Base-by-base conservation (phyloP, 768 basidiomycete species). In the Phylloporus rhodoxanthus region DNA sequence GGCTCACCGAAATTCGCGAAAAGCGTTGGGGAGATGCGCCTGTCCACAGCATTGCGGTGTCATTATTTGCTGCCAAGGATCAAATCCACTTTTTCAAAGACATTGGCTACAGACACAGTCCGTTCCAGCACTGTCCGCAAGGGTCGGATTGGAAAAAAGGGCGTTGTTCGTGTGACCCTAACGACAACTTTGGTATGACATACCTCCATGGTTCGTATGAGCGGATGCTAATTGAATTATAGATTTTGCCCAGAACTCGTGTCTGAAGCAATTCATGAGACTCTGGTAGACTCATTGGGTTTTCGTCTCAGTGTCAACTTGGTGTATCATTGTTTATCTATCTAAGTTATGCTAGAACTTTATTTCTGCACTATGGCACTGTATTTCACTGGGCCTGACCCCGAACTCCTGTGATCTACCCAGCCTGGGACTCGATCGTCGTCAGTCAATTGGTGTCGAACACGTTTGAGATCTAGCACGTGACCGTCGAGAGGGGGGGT, bases 21-120 rank as follows among this genome's bases (percentile, higher is more conserved):
- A 55, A 90, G 80, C 82, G 91, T 29, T 92, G 91, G 91, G 95
- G 95, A 43, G 94, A 96, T 70, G 95, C 95, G n/a, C 82, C 82
- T 9, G 81, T 92, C 8, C 90, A 92, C 62, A 88, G 85, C 47
- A 92, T 97, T 50, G 95, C 88, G 30, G 93, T 87, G 1, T 85
- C 94, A 0, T 73, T 98, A 8, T 89, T 97, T 56, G 86, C 91
- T 0, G 78, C 77, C 64, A 93, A 89, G 64, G 86, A 91, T 15
- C 87, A 91, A 68, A 83, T 97, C 37, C 90, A 96, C 67, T 98
- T 91, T 73, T 97, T 97, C 75, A 80, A 85, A 55, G 92, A 97
- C 61, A 90, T 98, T 44, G 94, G 84, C 4, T 98, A 96, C 65
- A 78, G 84, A 29, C 93, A 97, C 59, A 85, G 91, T 58, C 91